Conservation (phyloP, 139 green algal species). For the Chlorella vulgaris region DNA sequence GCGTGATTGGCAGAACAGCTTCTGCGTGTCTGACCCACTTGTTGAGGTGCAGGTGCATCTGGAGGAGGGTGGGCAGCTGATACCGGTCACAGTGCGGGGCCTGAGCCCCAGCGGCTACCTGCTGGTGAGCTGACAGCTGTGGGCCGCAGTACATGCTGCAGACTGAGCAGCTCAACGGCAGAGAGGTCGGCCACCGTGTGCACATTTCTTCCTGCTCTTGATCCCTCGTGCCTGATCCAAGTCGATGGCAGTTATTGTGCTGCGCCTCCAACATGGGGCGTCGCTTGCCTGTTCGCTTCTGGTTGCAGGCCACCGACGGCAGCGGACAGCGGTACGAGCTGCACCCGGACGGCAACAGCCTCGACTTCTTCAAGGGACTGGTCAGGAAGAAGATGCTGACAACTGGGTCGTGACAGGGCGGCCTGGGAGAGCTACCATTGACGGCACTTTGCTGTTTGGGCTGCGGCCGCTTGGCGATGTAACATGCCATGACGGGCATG, state of each 20-base stretch:
- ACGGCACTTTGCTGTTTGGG: no score
- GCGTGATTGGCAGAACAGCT: not conserved
- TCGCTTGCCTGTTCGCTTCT: not conserved
- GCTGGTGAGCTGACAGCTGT: conserved; percentile 41
- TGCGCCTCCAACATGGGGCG: not conserved
- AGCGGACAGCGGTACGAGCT: conserved; percentile 76
- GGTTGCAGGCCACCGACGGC: conserved; percentile 51
- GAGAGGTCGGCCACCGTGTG: no score
- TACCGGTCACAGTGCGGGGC: conserved; percentile 59
- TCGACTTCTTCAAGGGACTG: conserved; percentile 75
- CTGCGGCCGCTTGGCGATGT: no score
- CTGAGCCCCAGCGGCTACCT: conserved; percentile 77
- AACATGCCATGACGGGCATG: no score
- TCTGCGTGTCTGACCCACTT: not conserved
- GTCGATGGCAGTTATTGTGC: no score
- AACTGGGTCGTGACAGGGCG: not conserved
- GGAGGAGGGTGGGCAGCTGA: conserved; percentile 34
- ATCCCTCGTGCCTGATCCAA: no score
- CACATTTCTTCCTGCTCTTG: no score
- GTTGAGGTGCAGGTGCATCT: conserved; percentile 43
- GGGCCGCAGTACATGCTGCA: not conserved
- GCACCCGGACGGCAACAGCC: conserved; percentile 91
- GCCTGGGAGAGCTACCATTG: not conserved
- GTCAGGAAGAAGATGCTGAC: conserved; percentile 57
- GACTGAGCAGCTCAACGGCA: no score